A percentile compares a stretch with the other conserved stretches of the same genome.
Conservation (phyloP, 2,329 filamentous ascomycete genomes). For the Aspergillus novofumigatus region DNA sequence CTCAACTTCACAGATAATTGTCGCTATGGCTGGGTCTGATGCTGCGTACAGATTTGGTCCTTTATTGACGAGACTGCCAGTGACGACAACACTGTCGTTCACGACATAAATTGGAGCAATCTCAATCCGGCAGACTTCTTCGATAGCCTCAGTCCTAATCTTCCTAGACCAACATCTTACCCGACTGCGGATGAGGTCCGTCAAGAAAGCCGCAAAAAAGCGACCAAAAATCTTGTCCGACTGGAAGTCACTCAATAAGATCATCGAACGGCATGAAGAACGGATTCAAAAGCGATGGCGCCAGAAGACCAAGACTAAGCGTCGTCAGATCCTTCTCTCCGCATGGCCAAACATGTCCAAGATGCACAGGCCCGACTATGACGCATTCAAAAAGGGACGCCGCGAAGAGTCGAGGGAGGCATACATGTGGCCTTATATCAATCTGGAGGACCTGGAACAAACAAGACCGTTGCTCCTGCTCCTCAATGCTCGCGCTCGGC, state of each 20-base stretch:
- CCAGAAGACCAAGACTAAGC: conserved; percentile 50
- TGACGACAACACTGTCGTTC: no score
- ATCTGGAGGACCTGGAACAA: conserved; percentile 52
- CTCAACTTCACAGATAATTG: no score
- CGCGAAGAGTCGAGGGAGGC: conserved; percentile 26
- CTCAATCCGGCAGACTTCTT: background rate
- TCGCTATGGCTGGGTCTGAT: no score
- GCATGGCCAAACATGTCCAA: conserved; percentile 50
- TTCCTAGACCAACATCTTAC: background rate
- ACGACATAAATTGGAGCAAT: background rate
- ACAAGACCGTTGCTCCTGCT: conserved; percentile 47
- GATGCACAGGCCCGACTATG: conserved; percentile 52
- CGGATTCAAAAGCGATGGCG: conserved; percentile 52
- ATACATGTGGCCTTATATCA: conserved; percentile 54
- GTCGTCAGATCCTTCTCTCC: conserved; percentile 44
- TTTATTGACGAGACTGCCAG: no score
- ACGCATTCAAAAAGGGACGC: conserved; percentile 21
- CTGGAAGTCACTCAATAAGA: conserved; percentile 36
- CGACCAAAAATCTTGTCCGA: conserved; percentile 29
- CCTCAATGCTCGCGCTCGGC: conserved; percentile 49
- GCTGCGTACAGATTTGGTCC: no score
- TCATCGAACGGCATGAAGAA: conserved; percentile 49
- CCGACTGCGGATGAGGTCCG: conserved; percentile 2
- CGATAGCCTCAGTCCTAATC: background rate
- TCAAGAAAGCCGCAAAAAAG: conserved; percentile 1